Percentiles rank a stretch among this genome's conserved stretches.
These are phyloP conservation scores for Erodium maritimum DNA, from an alignment of 345 rosid genomes.

Conservation along the genomic window DNA sequence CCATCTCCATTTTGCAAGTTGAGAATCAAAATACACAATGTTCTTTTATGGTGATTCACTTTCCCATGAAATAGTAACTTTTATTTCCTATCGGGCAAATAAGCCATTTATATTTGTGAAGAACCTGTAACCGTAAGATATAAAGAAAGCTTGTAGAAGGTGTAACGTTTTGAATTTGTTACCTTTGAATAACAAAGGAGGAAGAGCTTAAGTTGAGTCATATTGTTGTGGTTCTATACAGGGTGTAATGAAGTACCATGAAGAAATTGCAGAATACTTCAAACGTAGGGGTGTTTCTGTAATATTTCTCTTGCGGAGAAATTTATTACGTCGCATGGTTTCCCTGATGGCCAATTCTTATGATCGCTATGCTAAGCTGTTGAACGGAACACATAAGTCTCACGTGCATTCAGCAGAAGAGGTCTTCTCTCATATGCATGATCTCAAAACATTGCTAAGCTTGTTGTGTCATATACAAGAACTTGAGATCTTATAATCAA, in stretches of 20 bases:
- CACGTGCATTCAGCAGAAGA: constrained; percentile 91
- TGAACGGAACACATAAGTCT: constrained; percentile 94
- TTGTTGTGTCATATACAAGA: neutral
- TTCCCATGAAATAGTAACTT: neutral
- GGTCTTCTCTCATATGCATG: constrained; percentile 24
- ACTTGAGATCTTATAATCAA: constrained; percentile 6
- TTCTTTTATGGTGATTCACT: neutral
- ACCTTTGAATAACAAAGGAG: neutral
- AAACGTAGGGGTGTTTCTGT: constrained; percentile 62
- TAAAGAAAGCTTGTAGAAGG: too few species aligned
- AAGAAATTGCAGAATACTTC: constrained; percentile 62
- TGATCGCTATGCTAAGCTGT: constrained; percentile 70
- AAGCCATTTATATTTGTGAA: neutral
- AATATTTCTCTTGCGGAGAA: constrained; percentile 67
- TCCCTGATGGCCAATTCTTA: constrained; percentile 76
- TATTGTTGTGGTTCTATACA: constrained; percentile 16
- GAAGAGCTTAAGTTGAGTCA: neutral
- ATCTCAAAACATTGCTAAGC: neutral
- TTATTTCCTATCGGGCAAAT: neutral
- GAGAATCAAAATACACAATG: neutral
- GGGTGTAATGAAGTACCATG: constrained; percentile 71
- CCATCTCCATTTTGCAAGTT: too few species aligned
- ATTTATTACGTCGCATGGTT: constrained; percentile 73
- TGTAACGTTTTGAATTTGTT: neutral
- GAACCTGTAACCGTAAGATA: neutral